phyloP scores from a whole-genome alignment of 2,329 filamentous ascomycete species.

The Xylaria sp. region DNA sequence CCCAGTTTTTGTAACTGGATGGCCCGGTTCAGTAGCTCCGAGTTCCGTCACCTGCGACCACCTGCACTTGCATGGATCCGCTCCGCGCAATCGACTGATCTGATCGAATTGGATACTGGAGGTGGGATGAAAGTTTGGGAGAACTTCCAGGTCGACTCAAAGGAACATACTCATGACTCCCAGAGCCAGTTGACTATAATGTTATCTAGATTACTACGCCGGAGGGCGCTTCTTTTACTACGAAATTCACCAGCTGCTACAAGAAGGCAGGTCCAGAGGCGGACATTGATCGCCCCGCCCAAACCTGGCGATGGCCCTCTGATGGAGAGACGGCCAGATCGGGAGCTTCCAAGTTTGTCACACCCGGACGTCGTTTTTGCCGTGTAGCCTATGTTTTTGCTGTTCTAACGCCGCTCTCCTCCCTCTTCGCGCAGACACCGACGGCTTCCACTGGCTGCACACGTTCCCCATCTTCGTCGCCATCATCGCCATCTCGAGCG shows the following conservation, averaged over 20 bases:
- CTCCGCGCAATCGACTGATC: too few relatives aligned
- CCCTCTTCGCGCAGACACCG: slow-evolving; percentile 30
- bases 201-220: slow-evolving; percentile 40
- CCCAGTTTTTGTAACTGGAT: background rate
- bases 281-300: slow-evolving; percentile 58
- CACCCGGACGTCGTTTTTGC: background rate
- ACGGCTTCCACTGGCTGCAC: slow-evolving; percentile 64
- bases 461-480: slow-evolving; percentile 81
- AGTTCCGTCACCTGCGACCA: background rate
- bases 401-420: too few relatives aligned
- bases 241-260: slow-evolving; percentile 22
- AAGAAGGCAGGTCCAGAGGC: slow-evolving; percentile 34
- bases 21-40: slow-evolving; percentile 3
- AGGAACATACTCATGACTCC: slow-evolving; percentile 3
- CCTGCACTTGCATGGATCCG: slow-evolving; percentile 16
- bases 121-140: slow-evolving; percentile 26
- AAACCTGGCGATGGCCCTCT: slow-evolving; percentile 63
- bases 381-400: background rate
- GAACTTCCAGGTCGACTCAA: slow-evolving; percentile 8
- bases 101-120: slow-evolving; percentile 7
- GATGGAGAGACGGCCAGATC: slow-evolving; percentile 66
- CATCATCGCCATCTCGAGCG: slow-evolving; percentile 69
- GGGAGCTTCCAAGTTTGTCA: slow-evolving; percentile 64
- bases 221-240: slow-evolving; percentile 33
- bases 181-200: slow-evolving; percentile 27